Evolutionary conservation across 306 rosid species (phyloP).

Genomic region (Quercus ilex): DNA sequence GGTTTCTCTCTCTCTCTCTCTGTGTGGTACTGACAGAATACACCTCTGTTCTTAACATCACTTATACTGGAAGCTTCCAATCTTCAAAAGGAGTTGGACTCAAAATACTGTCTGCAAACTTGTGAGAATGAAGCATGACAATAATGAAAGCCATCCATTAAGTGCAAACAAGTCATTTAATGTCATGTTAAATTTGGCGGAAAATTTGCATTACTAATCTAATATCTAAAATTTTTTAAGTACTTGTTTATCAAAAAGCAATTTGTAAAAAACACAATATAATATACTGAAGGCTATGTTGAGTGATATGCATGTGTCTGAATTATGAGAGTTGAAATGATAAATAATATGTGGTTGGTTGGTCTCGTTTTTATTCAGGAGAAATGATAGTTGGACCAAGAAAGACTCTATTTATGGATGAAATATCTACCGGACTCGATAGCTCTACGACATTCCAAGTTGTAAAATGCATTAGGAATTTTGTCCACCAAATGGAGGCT

Average conservation of each 20-base stretch:
- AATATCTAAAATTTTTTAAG: not conserved
- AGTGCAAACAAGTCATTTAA: not conserved
- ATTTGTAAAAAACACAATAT: not conserved
- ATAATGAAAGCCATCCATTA: not conserved
- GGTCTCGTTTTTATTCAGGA: conserved; percentile 32
- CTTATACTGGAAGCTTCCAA: not conserved
- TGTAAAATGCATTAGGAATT: conserved; percentile 69
- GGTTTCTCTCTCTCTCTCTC: conserved; percentile 44
- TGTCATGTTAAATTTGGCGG: not conserved
- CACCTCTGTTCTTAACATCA: not conserved
- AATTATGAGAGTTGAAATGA: conserved; percentile 14
- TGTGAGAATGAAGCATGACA: not conserved
- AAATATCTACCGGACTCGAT: conserved; percentile 92
- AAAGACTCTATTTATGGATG: conserved; percentile 83
- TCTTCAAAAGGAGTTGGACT: not conserved
- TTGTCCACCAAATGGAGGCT: conserved; percentile 84
- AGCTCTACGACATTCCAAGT: conserved; percentile 85
- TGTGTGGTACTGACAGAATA: not conserved
- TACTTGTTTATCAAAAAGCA: not conserved
- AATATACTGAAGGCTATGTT: not conserved
- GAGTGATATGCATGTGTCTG: not conserved
- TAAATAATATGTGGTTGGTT: conserved; percentile 10
- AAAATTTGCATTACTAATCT: not conserved
- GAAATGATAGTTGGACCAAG: conserved; percentile 95
- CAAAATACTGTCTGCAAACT: not conserved